Evolutionary conservation across 306 rosid species (phyloP).

Genomic region (Mucuna pruriens): DNA sequence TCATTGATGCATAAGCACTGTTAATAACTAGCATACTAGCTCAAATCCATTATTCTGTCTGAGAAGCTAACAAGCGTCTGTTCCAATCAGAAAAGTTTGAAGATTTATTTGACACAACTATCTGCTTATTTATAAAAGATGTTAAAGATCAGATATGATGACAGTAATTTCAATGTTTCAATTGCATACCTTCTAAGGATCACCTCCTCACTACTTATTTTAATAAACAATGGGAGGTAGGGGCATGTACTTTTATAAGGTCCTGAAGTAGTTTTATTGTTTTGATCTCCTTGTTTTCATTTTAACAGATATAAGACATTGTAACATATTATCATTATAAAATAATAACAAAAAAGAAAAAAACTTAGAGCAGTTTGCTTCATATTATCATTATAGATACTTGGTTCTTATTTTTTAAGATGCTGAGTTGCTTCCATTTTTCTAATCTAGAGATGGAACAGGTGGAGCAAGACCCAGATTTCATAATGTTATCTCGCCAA

Average conservation of each 20-base stretch:
- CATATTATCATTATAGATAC: constrained; percentile 22
- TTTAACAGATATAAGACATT: background rate
- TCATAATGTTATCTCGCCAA: constrained; percentile 80
- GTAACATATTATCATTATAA: background rate
- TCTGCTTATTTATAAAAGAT: background rate
- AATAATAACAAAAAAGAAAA: too few relatives aligned
- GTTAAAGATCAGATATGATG: too few relatives aligned
- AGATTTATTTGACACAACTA: constrained; percentile 14
- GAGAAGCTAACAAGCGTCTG: constrained; percentile 21
- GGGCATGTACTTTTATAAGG: background rate
- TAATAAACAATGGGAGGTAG: constrained; percentile 3
- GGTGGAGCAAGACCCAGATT: constrained; percentile 94
- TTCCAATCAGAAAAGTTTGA: background rate
- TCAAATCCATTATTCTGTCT: constrained; percentile 23
- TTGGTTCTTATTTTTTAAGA: constrained; percentile 45
- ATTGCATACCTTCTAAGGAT: background rate
- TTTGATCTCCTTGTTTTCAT: constrained; percentile 3
- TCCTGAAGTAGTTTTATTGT: constrained; percentile 26
- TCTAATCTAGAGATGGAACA: constrained; percentile 85
- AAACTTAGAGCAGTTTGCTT: constrained; percentile 24
- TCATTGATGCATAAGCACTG: constrained; percentile 22
- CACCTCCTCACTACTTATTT: background rate
- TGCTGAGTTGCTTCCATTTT: constrained; percentile 51
- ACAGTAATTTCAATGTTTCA: constrained; percentile 12
- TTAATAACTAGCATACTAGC: constrained; percentile 11